A percentile compares a stretch with the other conserved stretches of the same genome.
Evolutionary conservation across 1,284 basidiomycete genomes (phyloP).

Genomic region (Pholiota adiposa): DNA sequence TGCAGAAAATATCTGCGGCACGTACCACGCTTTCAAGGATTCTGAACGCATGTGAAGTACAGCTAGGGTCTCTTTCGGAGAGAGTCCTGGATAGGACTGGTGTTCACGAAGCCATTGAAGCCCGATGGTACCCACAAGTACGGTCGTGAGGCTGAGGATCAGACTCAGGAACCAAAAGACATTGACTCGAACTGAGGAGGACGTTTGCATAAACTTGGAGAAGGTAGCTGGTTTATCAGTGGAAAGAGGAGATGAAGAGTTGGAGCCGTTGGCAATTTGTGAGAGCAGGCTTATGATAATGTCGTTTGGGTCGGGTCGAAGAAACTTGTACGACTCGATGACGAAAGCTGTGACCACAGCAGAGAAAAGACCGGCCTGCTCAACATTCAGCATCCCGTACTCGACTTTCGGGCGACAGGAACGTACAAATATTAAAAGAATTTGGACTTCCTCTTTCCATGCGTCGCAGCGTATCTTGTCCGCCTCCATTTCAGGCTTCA

Average conservation of each 20-base stretch:
- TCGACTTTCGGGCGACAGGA: background rate
- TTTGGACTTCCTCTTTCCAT: conserved; percentile 23
- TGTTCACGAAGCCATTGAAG: conserved; percentile 24
- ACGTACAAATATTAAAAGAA: conserved; percentile 20
- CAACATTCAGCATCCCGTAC: background rate
- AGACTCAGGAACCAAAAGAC: conserved; percentile 20
- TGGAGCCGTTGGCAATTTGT: conserved; percentile 9
- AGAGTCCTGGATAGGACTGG: conserved; percentile 19
- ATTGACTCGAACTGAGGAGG: conserved; percentile 18
- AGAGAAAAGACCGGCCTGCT: conserved; percentile 25
- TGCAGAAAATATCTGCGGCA: conserved; percentile 29
- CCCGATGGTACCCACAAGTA: conserved; percentile 20
- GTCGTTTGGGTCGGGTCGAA: conserved; percentile 17
- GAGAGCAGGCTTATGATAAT: conserved; percentile 1
- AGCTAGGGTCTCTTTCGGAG: conserved; percentile 22
- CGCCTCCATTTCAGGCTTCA: conserved; percentile 8
- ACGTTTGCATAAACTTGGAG: background rate
- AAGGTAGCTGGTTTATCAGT: background rate
- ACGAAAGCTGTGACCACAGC: conserved; percentile 23
- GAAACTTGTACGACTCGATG: conserved; percentile 19
- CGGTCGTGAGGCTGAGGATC: conserved; percentile 19
- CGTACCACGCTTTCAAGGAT: conserved; percentile 31
- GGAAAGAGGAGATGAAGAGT: background rate
- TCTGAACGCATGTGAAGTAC: conserved; percentile 26
- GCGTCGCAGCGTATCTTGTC: conserved; percentile 18